phyloP scores from a whole-genome alignment of 148 eudicot species.

The Chenopodium formosanum region DNA sequence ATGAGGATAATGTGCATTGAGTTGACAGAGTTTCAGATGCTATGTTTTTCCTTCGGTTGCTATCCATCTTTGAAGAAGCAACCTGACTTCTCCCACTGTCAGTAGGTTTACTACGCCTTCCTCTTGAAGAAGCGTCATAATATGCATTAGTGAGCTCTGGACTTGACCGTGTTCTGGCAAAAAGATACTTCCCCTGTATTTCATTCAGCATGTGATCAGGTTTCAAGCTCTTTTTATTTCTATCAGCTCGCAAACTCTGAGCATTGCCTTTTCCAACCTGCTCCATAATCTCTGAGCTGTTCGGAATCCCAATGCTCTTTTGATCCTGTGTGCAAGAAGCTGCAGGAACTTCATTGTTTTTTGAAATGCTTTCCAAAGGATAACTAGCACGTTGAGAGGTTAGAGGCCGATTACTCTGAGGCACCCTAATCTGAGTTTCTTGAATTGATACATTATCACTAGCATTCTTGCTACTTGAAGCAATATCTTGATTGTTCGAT shows the following conservation, averaged over 20 bases:
- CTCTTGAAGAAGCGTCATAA: conserved; percentile 42
- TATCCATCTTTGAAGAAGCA: conserved; percentile 37
- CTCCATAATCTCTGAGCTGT: conserved; percentile 34
- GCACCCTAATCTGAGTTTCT: conserved; percentile 33
- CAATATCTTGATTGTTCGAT: conserved; percentile 24
- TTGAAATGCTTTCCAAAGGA: conserved; percentile 33
- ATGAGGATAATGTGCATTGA: conserved; percentile 39
- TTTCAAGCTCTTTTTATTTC: conserved; percentile 36
- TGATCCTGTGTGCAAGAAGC: conserved; percentile 37
- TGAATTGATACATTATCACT: conserved; percentile 30
- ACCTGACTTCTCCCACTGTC: conserved; percentile 46
- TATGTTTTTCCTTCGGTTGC: conserved; percentile 42
- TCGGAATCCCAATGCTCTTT: conserved; percentile 33
- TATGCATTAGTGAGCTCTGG: conserved; percentile 75
- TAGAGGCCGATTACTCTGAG: conserved; percentile 20
- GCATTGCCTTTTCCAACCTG: conserved; percentile 30
- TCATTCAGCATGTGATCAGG: conserved; percentile 44
- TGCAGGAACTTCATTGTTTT: conserved; percentile 26
- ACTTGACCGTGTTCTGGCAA: conserved; percentile 79
- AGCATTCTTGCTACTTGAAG: conserved; percentile 27
- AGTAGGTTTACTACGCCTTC: conserved; percentile 35
- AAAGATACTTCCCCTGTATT: conserved; percentile 56
- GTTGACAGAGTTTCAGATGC: conserved; percentile 39
- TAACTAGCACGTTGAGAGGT: conserved; percentile 37
- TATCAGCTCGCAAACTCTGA: conserved; percentile 30